A percentile compares a stretch with the other conserved stretches of the same genome.
phyloP scores from a whole-genome alignment of 345 rosid species.

The Hibiscus mutabilis region DNA sequence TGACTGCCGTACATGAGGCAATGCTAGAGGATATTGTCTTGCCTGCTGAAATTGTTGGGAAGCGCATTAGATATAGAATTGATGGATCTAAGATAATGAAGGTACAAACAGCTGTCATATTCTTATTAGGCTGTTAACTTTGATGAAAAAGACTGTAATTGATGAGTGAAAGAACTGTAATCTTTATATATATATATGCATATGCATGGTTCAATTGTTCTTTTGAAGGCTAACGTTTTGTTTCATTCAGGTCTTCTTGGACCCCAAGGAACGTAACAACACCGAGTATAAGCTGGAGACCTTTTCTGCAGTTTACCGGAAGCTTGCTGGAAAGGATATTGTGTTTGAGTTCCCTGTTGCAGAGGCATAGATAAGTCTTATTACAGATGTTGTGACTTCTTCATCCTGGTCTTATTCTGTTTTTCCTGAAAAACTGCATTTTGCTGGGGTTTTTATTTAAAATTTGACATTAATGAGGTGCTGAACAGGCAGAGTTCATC shows the following conservation, averaged over 20 bases:
- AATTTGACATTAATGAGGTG: constrained; percentile 18
- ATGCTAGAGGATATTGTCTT: constrained; percentile 79
- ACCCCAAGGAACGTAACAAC: constrained; percentile 73
- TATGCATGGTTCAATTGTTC: not conserved
- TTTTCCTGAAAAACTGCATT: not conserved
- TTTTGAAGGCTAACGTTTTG: not conserved
- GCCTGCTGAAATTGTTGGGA: constrained; percentile 94
- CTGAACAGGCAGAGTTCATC: constrained; percentile 7
- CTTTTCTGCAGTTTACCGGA: constrained; percentile 73
- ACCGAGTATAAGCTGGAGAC: constrained; percentile 79
- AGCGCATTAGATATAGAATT: constrained; percentile 59
- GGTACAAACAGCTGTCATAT: constrained; percentile 26
- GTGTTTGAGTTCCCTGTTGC: constrained; percentile 63
- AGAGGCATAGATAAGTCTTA: constrained; percentile 36
- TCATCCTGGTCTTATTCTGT: constrained; percentile 12
- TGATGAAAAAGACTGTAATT: no score
- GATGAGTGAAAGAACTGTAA: not conserved
- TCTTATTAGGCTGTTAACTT: no score
- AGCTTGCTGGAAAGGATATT: constrained; percentile 80
- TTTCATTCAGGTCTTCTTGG: constrained; percentile 57
- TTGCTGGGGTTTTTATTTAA: constrained; percentile 4
- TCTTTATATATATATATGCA: not conserved
- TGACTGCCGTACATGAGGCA: constrained; percentile 77
- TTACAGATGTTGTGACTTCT: not conserved
- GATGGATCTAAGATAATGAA: constrained; percentile 87